phyloP scores from a whole-genome alignment of 1,284 basidiomycete species.

The Vanrija pseudolonga region DNA sequence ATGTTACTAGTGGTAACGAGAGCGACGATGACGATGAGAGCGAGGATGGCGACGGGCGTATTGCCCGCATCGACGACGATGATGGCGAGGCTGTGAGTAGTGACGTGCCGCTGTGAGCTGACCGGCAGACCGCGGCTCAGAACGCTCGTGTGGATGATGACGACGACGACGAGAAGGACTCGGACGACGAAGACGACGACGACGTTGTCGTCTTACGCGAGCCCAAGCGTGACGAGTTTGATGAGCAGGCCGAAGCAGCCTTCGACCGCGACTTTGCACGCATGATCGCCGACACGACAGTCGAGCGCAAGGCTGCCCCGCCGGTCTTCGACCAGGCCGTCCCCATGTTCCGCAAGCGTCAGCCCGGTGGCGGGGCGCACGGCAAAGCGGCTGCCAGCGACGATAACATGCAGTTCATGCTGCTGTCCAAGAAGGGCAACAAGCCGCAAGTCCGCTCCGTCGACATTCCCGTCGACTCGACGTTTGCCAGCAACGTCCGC shows the following conservation, averaged over 20 bases:
- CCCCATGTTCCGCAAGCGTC: conserved; percentile 60
- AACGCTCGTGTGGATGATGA: conserved; percentile 8
- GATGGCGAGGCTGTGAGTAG: conserved; percentile 15
- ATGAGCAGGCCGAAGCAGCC: conserved; percentile 82
- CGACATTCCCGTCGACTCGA: conserved; percentile 77
- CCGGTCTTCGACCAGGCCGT: conserved; percentile 83
- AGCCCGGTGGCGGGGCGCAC: conserved; percentile 45
- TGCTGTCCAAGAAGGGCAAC: conserved; percentile 90
- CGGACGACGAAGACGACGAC: conserved; percentile 57
- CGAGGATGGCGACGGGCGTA: neutral
- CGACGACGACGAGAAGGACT: conserved; percentile 50
- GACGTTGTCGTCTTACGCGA: conserved; percentile 59
- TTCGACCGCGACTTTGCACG: conserved; percentile 95
- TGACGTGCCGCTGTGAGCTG: neutral
- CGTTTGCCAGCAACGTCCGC: conserved; percentile 81
- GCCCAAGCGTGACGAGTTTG: conserved; percentile 43
- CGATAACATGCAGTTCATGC: conserved; percentile 78
- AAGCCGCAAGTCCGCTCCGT: conserved; percentile 83
- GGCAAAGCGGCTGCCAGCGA: conserved; percentile 22
- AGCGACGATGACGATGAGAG: conserved; percentile 19
- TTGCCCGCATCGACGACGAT: conserved; percentile 3
- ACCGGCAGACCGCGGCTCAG: neutral
- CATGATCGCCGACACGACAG: conserved; percentile 82
- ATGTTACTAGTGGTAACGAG: conserved; percentile 52
- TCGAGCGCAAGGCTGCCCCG: conserved; percentile 73